Conservation (phyloP, 495 filamentous ascomycete genomes). For the Neurospora sp. region DNA sequence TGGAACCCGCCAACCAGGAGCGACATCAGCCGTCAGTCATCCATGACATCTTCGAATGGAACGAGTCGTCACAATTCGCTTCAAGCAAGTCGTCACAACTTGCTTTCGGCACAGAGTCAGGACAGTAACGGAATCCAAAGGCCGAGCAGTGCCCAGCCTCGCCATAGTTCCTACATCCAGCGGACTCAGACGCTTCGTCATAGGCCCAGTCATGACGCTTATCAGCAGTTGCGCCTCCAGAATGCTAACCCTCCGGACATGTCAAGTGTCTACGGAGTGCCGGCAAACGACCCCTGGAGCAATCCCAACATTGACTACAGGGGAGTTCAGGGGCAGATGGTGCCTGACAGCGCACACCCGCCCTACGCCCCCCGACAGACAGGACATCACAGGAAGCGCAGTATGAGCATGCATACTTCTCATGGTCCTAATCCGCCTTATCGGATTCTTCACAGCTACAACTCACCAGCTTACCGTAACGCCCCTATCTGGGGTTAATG, state of each 20-base stretch:
- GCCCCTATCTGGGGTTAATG: constrained; percentile 37
- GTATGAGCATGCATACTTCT: constrained; percentile 17
- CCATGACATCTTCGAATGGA: constrained; percentile 20
- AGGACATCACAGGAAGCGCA: constrained; percentile 29
- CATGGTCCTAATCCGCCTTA: constrained; percentile 21
- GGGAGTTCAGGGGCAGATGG: constrained; percentile 14
- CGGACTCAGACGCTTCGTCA: constrained; percentile 22
- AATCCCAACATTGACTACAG: constrained; percentile 19
- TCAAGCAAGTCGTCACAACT: not conserved
- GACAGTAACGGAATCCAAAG: constrained; percentile 13
- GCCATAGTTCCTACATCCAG: constrained; percentile 8
- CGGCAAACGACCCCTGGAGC: constrained; percentile 20
- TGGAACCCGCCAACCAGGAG: constrained; percentile 25
- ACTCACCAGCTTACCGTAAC: constrained; percentile 37
- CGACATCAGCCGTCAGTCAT: constrained; percentile 16
- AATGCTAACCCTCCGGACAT: constrained; percentile 25
- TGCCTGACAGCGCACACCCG: constrained; percentile 19
- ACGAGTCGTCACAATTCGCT: constrained; percentile 21
- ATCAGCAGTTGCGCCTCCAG: constrained; percentile 12
- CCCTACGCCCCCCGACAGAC: constrained; percentile 19
- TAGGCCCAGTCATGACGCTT: constrained; percentile 33
- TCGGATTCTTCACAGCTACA: constrained; percentile 39
- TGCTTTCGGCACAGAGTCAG: constrained; percentile 12
- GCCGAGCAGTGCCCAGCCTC: constrained; percentile 16
- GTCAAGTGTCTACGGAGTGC: constrained; percentile 28